Base-by-base conservation (phyloP, 257 asterid species). In the Anisodus acutangulus region DNA sequence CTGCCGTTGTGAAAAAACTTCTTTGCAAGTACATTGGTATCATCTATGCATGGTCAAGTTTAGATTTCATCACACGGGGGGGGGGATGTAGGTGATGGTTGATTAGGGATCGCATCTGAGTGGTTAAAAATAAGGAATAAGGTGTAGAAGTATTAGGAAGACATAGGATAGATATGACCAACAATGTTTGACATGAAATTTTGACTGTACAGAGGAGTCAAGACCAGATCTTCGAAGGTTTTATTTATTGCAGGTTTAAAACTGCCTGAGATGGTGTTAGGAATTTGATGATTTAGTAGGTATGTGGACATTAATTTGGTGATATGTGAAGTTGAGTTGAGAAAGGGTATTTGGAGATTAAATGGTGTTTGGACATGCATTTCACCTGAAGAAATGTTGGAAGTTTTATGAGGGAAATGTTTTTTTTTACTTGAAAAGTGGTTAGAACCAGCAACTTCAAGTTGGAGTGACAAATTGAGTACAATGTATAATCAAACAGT, bases 91-190 rank as follows among this genome's bases (percentile, higher is more conserved):
- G n/a, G n/a, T n/a, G 78, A 12, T 68, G 22, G 12, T 31, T 31
- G 35, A 31, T 31, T 31, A 31, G 35, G 35, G 57, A 70, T 43
- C 57, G 17, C 9, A 43, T 69, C 43, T 70, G 79, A 16, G 79
- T 17, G 31, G 35, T 70, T 70, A 43, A 43, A 43, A 70, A 51
- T 70, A 31, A 31, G 35, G 35, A 31, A 31, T 31, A 70, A 43
- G 79, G 55, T 70, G 37, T 39, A 15, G 55, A 70, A 70, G 37
- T 70, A 70, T n/a, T 43, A 70, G 37, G 15, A 70, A 69, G 15
- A 12, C 35, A 31, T 31, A 31, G 35, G 35, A 31, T 31, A 31
- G 35, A 31, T 31, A 31, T 31, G 35, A 31, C 31, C 78, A 43
- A 68, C 53, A 15, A 37, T 39, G 11, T 68, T 3, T 3, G 78